Percentiles rank a stretch among this genome's conserved stretches.
Evolutionary conservation across 148 eudicot genomes (phyloP).

Genomic region (Salicornia ramosissima): DNA sequence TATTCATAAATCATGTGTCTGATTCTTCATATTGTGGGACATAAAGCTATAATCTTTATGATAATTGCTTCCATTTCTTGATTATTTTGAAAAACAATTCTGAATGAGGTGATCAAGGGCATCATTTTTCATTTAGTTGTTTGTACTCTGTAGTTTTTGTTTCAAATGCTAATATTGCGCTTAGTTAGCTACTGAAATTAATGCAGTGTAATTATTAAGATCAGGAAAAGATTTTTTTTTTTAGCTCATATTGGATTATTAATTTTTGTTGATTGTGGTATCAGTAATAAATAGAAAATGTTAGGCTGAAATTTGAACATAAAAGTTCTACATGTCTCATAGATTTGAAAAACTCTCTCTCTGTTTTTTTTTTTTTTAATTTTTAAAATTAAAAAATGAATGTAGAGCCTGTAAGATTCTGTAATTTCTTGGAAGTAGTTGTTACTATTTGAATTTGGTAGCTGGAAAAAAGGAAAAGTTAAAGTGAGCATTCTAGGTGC

Average conservation of each 20-base stretch:
- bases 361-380: no score
- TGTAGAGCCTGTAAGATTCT: not conserved
- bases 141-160: not conserved
- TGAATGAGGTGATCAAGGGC: not conserved
- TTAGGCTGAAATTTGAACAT: not conserved
- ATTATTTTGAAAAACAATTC: not conserved
- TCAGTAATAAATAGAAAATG: not conserved
- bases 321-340: not conserved
- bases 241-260: not conserved
- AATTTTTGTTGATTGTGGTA: not conserved
- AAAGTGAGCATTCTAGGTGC: conserved; percentile 12
- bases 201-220: not conserved
- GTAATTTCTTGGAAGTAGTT: not conserved
- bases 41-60: conserved; percentile 9
- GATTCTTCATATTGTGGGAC: not conserved
- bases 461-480: conserved; percentile 2
- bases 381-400: no score
- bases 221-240: no score
- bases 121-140: not conserved
- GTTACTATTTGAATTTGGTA: conserved; percentile 7
- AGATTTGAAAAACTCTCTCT: conserved; percentile 1
- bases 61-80: not conserved
- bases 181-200: not conserved
- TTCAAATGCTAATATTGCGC: not conserved
- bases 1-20: no score